These are phyloP conservation scores for Didymella segeticola DNA, from an alignment of 2,329 filamentous ascomycete species.

Conservation along the genomic window DNA sequence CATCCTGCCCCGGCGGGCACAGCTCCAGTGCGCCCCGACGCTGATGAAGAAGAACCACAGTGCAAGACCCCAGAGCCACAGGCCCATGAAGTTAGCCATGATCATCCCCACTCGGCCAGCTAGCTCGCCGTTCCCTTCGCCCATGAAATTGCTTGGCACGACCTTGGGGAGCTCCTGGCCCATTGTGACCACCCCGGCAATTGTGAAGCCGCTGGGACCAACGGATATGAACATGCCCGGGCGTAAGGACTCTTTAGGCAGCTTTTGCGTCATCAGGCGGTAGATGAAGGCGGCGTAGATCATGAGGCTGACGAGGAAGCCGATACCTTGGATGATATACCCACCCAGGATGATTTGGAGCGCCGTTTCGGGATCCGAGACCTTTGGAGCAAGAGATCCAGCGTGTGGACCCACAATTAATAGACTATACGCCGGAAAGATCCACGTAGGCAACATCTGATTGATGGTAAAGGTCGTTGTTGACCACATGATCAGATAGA, in stretches of 20 bases:
- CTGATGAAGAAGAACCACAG: conserved; percentile 85
- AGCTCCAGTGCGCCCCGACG: conserved; percentile 76
- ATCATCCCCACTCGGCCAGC: conserved; percentile 63
- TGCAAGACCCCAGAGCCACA: conserved; percentile 85
- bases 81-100: conserved; percentile 66
- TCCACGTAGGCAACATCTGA: conserved; percentile 70
- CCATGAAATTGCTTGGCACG: conserved; percentile 63
- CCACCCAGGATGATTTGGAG: conserved; percentile 66
- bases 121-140: conserved; percentile 57
- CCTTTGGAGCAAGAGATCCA: conserved; percentile 60
- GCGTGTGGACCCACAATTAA: conserved; percentile 79
- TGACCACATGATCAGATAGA: conserved; percentile 77
- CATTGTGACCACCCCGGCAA: conserved; percentile 66
- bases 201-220: conserved; percentile 75
- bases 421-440: conserved; percentile 70
- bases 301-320: conserved; percentile 73
- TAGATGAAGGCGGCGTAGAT: conserved; percentile 86
- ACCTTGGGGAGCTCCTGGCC: conserved; percentile 57
- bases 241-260: conserved; percentile 75
- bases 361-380: conserved; percentile 50
- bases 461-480: conserved; percentile 75
- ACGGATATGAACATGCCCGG: conserved; percentile 88
- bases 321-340: conserved; percentile 68
- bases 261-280: conserved; percentile 85
- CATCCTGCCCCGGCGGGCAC: conserved; percentile 66